Conservation (phyloP, 352 stramenopile species). For the Phytophthora nicotianae region DNA sequence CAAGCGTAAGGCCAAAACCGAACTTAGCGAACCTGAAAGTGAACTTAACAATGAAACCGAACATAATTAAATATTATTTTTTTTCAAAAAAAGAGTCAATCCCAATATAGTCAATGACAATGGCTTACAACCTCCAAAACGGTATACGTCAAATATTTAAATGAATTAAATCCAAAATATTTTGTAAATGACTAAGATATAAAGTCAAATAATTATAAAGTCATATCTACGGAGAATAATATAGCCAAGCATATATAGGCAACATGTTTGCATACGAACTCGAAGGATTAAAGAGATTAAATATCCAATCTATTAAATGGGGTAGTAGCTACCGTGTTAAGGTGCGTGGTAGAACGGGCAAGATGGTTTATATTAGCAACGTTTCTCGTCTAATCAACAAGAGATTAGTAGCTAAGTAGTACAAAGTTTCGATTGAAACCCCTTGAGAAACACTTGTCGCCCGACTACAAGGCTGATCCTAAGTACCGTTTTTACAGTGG, state of each 20-base stretch:
- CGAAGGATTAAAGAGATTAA: constrained; percentile 4
- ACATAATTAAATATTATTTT: no score
- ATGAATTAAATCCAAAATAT: no score
- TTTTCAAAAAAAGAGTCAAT: no score
- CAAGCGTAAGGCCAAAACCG: no score
- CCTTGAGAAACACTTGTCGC: constrained; percentile 2
- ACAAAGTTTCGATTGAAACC: neutral
- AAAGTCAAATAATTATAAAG: constrained; percentile 18
- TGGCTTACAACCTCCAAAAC: no score
- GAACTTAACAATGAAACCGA: no score
- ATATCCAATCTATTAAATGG: constrained; percentile 2
- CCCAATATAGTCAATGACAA: no score
- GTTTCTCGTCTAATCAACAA: neutral
- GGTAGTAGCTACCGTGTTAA: constrained; percentile 3
- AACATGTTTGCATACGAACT: neutral
- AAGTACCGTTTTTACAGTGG: constrained; percentile 3
- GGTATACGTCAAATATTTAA: no score
- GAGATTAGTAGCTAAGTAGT: constrained; percentile 1
- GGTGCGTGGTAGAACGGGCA: neutral
- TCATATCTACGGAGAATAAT: constrained; percentile 26
- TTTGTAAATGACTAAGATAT: no score
- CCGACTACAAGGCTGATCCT: constrained; percentile 4
- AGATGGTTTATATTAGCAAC: constrained; percentile 3
- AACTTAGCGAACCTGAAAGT: no score
- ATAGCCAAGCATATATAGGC: constrained; percentile 1